phyloP scores from a whole-genome alignment of 164 flowering plant genomes.

The Santalum album region DNA sequence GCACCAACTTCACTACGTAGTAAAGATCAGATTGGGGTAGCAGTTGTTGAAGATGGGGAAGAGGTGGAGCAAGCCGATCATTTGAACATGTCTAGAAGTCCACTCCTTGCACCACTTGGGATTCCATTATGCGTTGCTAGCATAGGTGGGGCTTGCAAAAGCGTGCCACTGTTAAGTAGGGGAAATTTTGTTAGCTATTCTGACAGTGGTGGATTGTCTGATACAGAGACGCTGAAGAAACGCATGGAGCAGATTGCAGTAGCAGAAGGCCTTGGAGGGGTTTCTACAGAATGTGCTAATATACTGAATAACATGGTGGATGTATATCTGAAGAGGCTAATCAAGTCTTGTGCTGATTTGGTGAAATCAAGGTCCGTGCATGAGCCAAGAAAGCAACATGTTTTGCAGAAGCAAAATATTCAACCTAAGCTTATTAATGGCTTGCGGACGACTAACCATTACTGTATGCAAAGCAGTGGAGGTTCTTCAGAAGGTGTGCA shows the following conservation, averaged over 20 bases:
- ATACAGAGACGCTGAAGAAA: conserved; percentile 55
- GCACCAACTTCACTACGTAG: conserved; percentile 27
- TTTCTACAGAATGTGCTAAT: conserved; percentile 72
- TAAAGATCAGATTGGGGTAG: conserved; percentile 26
- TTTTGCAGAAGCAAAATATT: conserved; percentile 40
- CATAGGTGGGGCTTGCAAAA: conserved; percentile 72
- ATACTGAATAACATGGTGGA: conserved; percentile 69
- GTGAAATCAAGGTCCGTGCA: conserved; percentile 50
- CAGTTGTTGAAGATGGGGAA: conserved; percentile 39
- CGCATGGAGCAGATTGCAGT: conserved; percentile 86
- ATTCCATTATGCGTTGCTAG: conserved; percentile 75
- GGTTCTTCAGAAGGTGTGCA: conserved; percentile 33
- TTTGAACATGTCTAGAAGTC: conserved; percentile 32
- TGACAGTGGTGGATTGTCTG: conserved; percentile 52
- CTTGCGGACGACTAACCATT: conserved; percentile 53
- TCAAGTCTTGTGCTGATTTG: conserved; percentile 69
- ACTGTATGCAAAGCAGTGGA: conserved; percentile 41
- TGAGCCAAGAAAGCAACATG: conserved; percentile 26
- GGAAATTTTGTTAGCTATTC: conserved; percentile 29
- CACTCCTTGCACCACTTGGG: conserved; percentile 83
- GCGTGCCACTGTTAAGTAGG: conserved; percentile 28
- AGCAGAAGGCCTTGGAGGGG: conserved; percentile 72
- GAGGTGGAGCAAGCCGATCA: conserved; percentile 30
- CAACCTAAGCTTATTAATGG: conserved; percentile 61
- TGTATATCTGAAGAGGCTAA: conserved; percentile 68